Conservation (phyloP, 306 rosid species). For the Cucurbita pepo region DNA sequence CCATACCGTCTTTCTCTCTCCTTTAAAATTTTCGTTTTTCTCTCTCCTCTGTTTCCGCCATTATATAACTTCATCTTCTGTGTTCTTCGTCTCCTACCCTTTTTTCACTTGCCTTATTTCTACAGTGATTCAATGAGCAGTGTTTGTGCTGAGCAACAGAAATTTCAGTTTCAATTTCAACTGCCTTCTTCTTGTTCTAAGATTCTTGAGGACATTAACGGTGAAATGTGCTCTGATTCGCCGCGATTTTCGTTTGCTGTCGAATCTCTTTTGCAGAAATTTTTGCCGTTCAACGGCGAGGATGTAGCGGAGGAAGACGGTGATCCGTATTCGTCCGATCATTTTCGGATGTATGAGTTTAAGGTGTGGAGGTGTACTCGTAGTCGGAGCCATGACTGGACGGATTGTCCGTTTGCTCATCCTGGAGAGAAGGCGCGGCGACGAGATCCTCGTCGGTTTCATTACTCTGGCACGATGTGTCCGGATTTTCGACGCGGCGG, state of each 20-base stretch:
- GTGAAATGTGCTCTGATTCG: slow-evolving; percentile 28
- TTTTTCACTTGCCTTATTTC: not conserved
- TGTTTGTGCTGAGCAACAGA: slow-evolving; percentile 32
- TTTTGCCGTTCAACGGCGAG: slow-evolving; percentile 36
- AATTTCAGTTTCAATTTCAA: slow-evolving; percentile 31
- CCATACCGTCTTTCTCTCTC: slow-evolving; percentile 16
- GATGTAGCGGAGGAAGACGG: slow-evolving; percentile 18
- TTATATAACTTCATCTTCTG: slow-evolving; percentile 23
- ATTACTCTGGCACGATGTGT: slow-evolving; percentile 60
- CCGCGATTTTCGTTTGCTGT: slow-evolving; percentile 27
- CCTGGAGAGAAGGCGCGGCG: slow-evolving; percentile 88
- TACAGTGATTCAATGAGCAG: slow-evolving; percentile 18
- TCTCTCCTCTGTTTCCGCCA: not conserved
- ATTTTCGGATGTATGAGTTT: slow-evolving; percentile 83
- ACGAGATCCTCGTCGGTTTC: slow-evolving; percentile 53
- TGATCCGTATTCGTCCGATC: slow-evolving; percentile 65
- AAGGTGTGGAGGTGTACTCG: slow-evolving; percentile 78
- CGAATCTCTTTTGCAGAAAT: slow-evolving; percentile 37
- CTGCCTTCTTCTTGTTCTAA: slow-evolving; percentile 23
- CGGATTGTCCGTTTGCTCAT: slow-evolving; percentile 82
- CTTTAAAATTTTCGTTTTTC: not conserved
- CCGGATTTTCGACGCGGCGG: slow-evolving; percentile 63
- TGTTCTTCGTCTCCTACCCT: slow-evolving; percentile 13
- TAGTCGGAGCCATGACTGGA: slow-evolving; percentile 95
- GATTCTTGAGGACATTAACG: slow-evolving; percentile 18